phyloP scores from a whole-genome alignment of 1,139 yeast species.

The Protomyces arabidopsidicola region DNA sequence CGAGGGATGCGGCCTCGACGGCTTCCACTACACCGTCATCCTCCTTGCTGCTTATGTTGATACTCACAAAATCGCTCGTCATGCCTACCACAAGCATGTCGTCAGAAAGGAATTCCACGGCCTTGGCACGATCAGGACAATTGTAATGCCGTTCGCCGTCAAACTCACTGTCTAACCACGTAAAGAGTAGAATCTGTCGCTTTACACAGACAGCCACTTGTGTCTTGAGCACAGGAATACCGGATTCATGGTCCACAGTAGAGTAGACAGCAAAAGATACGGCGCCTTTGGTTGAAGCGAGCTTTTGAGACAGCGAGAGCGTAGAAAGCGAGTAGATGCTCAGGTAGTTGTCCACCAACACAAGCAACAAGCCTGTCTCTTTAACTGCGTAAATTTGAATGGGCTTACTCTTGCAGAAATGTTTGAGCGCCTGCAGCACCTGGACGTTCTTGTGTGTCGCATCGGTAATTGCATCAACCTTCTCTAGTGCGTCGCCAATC shows the following conservation, averaged over 20 bases:
- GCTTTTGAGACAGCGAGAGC: constrained; percentile 38
- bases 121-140: constrained; percentile 41
- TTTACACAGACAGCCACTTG: constrained; percentile 42
- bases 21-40: constrained; percentile 28
- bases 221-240: constrained; percentile 34
- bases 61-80: constrained; percentile 36
- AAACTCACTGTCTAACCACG: constrained; percentile 42
- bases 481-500: neutral
- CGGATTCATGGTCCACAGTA: constrained; percentile 28
- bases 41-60: constrained; percentile 33
- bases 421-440: constrained; percentile 28
- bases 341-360: constrained; percentile 39
- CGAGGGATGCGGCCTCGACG: constrained; percentile 27
- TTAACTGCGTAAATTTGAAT: constrained; percentile 39
- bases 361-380: constrained; percentile 41
- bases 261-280: constrained; percentile 37
- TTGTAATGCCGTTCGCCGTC: constrained; percentile 38
- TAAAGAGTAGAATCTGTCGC: constrained; percentile 40
- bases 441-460: constrained; percentile 1
- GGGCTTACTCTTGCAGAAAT: constrained; percentile 36
- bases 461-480: neutral
- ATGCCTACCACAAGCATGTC: constrained; percentile 41
- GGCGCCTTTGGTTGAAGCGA: constrained; percentile 42
- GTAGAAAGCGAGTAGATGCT: constrained; percentile 40
- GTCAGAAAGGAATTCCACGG: constrained; percentile 41